phyloP scores from a whole-genome alignment of 1,139 yeast genomes.

The Hyphopichia khmerensis region DNA sequence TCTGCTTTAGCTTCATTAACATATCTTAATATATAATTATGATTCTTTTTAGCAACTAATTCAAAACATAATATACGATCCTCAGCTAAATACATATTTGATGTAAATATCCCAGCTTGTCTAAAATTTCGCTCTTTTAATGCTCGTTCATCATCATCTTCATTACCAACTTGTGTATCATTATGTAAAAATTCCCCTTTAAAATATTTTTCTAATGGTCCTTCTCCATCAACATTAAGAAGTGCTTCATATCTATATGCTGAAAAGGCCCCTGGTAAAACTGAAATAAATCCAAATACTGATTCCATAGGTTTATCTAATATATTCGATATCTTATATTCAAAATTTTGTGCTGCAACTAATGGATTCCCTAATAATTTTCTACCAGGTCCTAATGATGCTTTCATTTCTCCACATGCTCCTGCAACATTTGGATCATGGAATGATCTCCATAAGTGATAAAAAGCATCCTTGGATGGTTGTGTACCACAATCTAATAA shows the following conservation, averaged over 20 bases:
- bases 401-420: conserved; percentile 83
- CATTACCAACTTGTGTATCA: conserved; percentile 34
- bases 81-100: conserved; percentile 84
- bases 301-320: conserved; percentile 84
- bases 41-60: conserved; percentile 66
- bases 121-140: conserved; percentile 43
- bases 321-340: conserved; percentile 78
- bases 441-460: conserved; percentile 73
- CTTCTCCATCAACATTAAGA: conserved; percentile 60
- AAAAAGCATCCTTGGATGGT: conserved; percentile 71
- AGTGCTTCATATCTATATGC: conserved; percentile 76
- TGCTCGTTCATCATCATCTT: conserved; percentile 43
- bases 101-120: conserved; percentile 68
- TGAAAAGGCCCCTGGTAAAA: conserved; percentile 85
- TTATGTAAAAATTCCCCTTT: conserved; percentile 73
- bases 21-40: conserved; percentile 65
- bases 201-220: conserved; percentile 76
- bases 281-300: conserved; percentile 78
- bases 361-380: conserved; percentile 64
- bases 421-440: conserved; percentile 80
- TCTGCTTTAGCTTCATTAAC: conserved; percentile 78
- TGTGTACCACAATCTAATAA: conserved; percentile 80
- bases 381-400: conserved; percentile 59
- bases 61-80: conserved; percentile 83
- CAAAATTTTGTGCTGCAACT: conserved; percentile 84